Percentiles rank a stretch among this genome's conserved stretches.
Conservation (phyloP, 208 protist species). For the Phytomonas sp. region DNA sequence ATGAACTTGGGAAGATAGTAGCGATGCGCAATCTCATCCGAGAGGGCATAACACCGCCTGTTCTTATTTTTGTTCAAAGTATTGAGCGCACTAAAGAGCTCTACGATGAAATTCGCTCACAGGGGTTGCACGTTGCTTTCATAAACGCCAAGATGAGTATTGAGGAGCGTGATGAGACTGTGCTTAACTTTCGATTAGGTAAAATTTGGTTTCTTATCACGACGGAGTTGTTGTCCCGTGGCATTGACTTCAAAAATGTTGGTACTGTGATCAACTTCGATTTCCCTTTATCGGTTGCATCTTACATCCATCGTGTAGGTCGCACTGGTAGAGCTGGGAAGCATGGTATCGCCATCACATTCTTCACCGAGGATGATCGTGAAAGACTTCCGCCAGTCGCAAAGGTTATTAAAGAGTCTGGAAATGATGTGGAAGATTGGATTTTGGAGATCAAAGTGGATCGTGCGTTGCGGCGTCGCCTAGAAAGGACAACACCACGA, state of each 20-base stretch:
- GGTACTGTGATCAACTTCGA: slow-evolving; percentile 98
- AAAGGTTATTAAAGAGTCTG: slow-evolving; percentile 88
- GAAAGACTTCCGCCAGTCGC: slow-evolving; percentile 86
- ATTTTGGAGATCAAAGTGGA: slow-evolving; percentile 89
- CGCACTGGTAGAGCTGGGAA: slow-evolving; percentile 86
- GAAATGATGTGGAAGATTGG: slow-evolving; percentile 92
- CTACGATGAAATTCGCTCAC: slow-evolving; percentile 91
- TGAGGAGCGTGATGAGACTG: slow-evolving; percentile 87
- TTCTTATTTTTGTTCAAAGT: slow-evolving; percentile 97
- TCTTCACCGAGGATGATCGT: slow-evolving; percentile 95
- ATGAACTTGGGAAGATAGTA: slow-evolving; percentile 95
- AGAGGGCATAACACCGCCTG: slow-evolving; percentile 91
- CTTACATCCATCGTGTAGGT: slow-evolving; percentile 97
- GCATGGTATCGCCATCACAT: slow-evolving; percentile 91
- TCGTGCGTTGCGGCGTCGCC: slow-evolving; percentile 35
- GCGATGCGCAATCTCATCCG: slow-evolving; percentile 92
- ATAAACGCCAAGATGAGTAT: slow-evolving; percentile 88
- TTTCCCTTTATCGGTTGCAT: slow-evolving; percentile 91
- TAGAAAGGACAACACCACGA: slow-evolving; percentile 70
- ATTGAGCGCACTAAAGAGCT: slow-evolving; percentile 96
- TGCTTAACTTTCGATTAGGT: slow-evolving; percentile 93
- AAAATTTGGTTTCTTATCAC: slow-evolving; percentile 96
- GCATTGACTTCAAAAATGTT: slow-evolving; percentile 98
- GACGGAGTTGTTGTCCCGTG: slow-evolving; percentile 95
- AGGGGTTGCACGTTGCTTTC: slow-evolving; percentile 79